These are phyloP conservation scores for Zygosaccharomyces pseudorouxii DNA, from an alignment of 805 yeast genomes.

Conservation along the genomic window DNA sequence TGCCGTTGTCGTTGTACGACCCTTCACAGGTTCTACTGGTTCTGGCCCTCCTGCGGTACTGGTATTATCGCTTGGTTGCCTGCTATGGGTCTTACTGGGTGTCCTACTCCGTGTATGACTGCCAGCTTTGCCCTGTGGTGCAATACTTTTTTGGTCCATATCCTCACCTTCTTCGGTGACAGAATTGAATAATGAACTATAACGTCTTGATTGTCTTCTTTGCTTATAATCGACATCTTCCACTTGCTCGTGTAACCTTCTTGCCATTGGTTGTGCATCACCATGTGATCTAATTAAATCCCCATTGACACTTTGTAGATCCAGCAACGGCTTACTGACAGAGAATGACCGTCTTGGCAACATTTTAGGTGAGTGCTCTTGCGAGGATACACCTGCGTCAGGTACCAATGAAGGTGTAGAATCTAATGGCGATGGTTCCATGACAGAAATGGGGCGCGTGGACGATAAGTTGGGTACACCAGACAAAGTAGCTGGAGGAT, in stretches of 20 bases:
- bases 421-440: constrained; percentile 18
- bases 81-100: constrained; percentile 11
- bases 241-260: constrained; percentile 23
- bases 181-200: constrained; percentile 14
- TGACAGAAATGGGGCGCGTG: constrained; percentile 9
- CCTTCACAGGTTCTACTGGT: background rate
- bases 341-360: constrained; percentile 24
- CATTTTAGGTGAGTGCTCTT: constrained; percentile 21
- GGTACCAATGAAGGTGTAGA: constrained; percentile 17
- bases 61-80: constrained; percentile 5
- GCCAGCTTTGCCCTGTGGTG: background rate
- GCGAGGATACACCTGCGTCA: constrained; percentile 10
- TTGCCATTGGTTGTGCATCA: constrained; percentile 19
- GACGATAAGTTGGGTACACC: constrained; percentile 23
- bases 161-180: constrained; percentile 16
- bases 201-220: constrained; percentile 17
- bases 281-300: constrained; percentile 35
- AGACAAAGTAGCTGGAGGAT: constrained; percentile 12
- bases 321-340: constrained; percentile 35
- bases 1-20: background rate
- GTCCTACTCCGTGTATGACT: constrained; percentile 2
- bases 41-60: background rate
- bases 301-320: constrained; percentile 35
- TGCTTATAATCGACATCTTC: constrained; percentile 13
- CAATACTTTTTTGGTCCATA: background rate